Evolutionary conservation across 352 stramenopile species (phyloP).

Genomic region (Pythium diclinum): DNA sequence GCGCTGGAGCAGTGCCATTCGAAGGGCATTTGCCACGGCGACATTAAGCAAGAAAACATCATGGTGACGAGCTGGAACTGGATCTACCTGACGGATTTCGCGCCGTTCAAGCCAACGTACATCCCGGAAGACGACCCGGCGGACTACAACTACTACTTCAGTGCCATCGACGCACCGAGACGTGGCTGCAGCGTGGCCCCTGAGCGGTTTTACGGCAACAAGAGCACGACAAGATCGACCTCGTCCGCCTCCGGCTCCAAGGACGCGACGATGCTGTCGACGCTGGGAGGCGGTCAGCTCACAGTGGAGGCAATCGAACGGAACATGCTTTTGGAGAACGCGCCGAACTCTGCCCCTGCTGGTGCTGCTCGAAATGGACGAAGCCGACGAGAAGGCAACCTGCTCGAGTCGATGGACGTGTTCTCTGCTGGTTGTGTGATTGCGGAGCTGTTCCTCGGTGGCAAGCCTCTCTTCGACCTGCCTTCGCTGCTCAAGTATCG

Average conservation of each 20-base stretch:
- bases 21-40: conserved; percentile 93
- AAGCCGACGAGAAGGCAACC: conserved; percentile 53
- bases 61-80: conserved; percentile 98
- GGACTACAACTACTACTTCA: conserved; percentile 96
- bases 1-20: conserved; percentile 93
- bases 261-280: conserved; percentile 48
- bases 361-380: conserved; percentile 14
- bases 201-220: conserved; percentile 83
- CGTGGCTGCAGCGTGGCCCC: conserved; percentile 95
- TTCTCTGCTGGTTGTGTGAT: conserved; percentile 98
- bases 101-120: conserved; percentile 93
- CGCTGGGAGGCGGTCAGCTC: conserved; percentile 36
- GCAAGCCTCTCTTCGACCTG: conserved; percentile 94
- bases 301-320: conserved; percentile 44
- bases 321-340: conserved; percentile 63
- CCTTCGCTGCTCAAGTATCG: conserved; percentile 88
- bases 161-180: conserved; percentile 75
- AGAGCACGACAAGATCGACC: conserved; percentile 16
- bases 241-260: conserved; percentile 30
- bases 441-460: conserved; percentile 95
- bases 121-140: conserved; percentile 95
- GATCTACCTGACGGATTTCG: conserved; percentile 96
- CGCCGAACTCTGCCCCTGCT: conserved; percentile 16
- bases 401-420: conserved; percentile 95
- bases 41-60: conserved; percentile 98